phyloP scores from a whole-genome alignment of 441 rosid species.

The Euphorbia celastroides region DNA sequence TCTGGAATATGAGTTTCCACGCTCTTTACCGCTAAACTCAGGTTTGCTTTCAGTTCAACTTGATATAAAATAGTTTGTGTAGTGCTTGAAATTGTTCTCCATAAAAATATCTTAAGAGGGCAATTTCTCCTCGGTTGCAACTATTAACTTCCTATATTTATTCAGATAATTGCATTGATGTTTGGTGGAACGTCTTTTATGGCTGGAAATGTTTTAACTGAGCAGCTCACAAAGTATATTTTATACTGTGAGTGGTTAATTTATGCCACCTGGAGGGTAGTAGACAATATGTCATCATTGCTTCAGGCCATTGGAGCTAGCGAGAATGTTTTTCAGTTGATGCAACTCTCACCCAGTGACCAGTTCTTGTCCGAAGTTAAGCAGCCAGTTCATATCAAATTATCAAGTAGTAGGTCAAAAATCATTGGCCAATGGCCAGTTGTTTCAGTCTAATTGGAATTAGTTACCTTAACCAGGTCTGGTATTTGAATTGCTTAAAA shows the following conservation, averaged over 20 bases:
- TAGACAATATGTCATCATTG: constrained; percentile 77
- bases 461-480: background rate
- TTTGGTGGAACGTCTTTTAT: constrained; percentile 84
- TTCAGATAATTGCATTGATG: constrained; percentile 77
- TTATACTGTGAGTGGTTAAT: constrained; percentile 96
- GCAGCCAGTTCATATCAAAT: constrained; percentile 17
- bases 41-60: constrained; percentile 28
- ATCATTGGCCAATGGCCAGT: background rate
- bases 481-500: constrained; percentile 3
- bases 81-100: background rate
- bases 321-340: constrained; percentile 90
- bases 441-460: background rate
- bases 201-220: constrained; percentile 74
- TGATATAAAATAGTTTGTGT: background rate
- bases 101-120: background rate
- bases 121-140: background rate
- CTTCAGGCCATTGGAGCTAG: constrained; percentile 97
- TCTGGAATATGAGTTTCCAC: constrained; percentile 40
- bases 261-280: constrained; percentile 94
- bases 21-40: constrained; percentile 41
- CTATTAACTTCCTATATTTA: background rate
- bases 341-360: constrained; percentile 79
- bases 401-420: background rate
- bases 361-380: constrained; percentile 78
- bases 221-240: constrained; percentile 88